Percentiles rank a stretch among this genome's conserved stretches.
These are phyloP conservation scores for Penicillium lividum DNA, from an alignment of 495 filamentous ascomycete species.

Conservation along the genomic window DNA sequence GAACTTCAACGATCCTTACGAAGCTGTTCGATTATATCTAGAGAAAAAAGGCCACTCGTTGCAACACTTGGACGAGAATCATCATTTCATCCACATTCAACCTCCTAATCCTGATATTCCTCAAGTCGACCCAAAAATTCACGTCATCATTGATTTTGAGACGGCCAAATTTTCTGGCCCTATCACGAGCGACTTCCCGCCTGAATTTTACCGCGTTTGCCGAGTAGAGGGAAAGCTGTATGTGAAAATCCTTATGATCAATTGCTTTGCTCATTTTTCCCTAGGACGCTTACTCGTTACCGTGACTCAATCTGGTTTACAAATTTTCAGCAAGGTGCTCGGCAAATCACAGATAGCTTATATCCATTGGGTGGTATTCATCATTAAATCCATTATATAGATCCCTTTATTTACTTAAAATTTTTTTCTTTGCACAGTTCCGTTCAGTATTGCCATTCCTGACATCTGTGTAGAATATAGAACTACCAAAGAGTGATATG, in stretches of 20 bases:
- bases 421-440: no score
- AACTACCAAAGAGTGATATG: no score
- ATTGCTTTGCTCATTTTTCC: background rate
- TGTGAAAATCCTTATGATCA: background rate
- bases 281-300: background rate
- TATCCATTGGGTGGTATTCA: background rate
- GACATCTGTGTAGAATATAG: no score
- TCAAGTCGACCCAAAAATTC: background rate
- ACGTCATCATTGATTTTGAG: constrained; percentile 4
- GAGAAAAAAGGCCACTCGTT: background rate
- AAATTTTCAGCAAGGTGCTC: background rate
- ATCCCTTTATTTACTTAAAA: no score
- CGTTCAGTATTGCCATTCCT: no score
- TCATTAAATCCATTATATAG: no score
- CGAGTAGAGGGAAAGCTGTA: background rate
- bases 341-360: background rate
- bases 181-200: background rate
- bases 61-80: constrained; percentile 1
- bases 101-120: constrained; percentile 2
- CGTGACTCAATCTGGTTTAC: background rate
- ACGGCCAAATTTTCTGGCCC: background rate
- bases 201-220: background rate
- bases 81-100: constrained; percentile 3
- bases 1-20: background rate
- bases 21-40: background rate